These are phyloP conservation scores for Hysterangium stoloniferum DNA, from an alignment of 768 basidiomycete species.

Conservation along the genomic window DNA sequence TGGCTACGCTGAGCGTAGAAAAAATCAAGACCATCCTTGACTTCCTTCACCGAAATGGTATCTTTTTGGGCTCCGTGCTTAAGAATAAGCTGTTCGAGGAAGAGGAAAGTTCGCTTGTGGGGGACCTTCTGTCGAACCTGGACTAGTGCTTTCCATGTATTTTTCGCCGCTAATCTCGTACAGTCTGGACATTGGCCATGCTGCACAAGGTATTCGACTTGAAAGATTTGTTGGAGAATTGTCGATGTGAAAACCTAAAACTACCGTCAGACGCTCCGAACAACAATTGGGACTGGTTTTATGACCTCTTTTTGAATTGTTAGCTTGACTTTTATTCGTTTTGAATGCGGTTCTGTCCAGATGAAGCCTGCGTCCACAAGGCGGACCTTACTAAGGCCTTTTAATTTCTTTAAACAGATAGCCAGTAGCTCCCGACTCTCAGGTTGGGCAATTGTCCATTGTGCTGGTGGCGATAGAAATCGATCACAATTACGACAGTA, in stretches of 20 bases:
- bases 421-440: constrained; percentile 93
- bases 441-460: constrained; percentile 80
- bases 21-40: constrained; percentile 91
- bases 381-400: constrained; percentile 88
- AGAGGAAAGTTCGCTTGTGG: constrained; percentile 97
- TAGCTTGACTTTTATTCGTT: constrained; percentile 83
- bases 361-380: constrained; percentile 98
- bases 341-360: constrained; percentile 99
- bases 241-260: constrained; percentile 82
- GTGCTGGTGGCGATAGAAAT: constrained; percentile 81
- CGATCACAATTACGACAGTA: constrained; percentile 96
- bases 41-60: constrained; percentile 89
- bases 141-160: constrained; percentile 96
- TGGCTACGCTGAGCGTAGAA: constrained; percentile 89
- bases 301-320: constrained; percentile 96
- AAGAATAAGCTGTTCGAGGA: constrained; percentile 92
- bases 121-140: constrained; percentile 99
- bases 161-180: constrained; percentile 90
- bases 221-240: constrained; percentile 94
- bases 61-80: constrained; percentile 97
- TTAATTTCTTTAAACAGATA: constrained; percentile 91
- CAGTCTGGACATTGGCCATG: constrained; percentile 95
- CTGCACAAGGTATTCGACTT: constrained; percentile 92
- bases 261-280: not conserved
- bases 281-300: not conserved